Evolutionary conservation across 208 protist species (phyloP).

Genomic region (Blastocrithidia nonstop): DNA sequence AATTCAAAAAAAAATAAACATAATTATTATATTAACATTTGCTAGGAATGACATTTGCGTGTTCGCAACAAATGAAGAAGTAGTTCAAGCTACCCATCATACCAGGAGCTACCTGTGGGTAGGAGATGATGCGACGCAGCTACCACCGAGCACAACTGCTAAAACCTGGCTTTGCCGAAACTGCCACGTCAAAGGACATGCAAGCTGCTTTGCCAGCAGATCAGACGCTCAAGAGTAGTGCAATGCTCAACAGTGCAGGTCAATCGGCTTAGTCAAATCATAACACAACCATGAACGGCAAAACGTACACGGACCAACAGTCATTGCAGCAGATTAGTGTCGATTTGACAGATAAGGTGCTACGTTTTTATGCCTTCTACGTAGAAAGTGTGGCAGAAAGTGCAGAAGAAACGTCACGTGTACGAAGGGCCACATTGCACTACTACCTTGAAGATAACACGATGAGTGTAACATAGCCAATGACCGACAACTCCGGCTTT

Average conservation of each 20-base stretch:
- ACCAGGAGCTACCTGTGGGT: constrained; percentile 67
- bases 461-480: constrained; percentile 89
- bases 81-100: constrained; percentile 85
- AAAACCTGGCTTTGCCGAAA: constrained; percentile 15
- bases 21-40: too few species aligned
- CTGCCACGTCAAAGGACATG: constrained; percentile 31
- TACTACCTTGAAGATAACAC: constrained; percentile 95
- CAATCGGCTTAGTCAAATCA: too few species aligned
- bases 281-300: too few species aligned
- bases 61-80: constrained; percentile 75
- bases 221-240: constrained; percentile 7
- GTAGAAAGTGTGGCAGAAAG: constrained; percentile 91
- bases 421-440: constrained; percentile 82
- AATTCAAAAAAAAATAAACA: too few species aligned
- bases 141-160: constrained; percentile 71
- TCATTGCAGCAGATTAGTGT: too few species aligned
- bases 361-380: constrained; percentile 94
- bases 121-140: constrained; percentile 84
- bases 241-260: constrained; percentile 12
- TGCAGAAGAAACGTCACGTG: constrained; percentile 73
- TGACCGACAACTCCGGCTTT: constrained; percentile 90
- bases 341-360: constrained; percentile 53
- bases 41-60: constrained; percentile 71
- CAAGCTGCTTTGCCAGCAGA: constrained; percentile 28
- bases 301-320: too few species aligned